These are phyloP conservation scores for Cladophialophora bantiana DNA, from an alignment of 2,329 filamentous ascomycete species.

Conservation along the genomic window DNA sequence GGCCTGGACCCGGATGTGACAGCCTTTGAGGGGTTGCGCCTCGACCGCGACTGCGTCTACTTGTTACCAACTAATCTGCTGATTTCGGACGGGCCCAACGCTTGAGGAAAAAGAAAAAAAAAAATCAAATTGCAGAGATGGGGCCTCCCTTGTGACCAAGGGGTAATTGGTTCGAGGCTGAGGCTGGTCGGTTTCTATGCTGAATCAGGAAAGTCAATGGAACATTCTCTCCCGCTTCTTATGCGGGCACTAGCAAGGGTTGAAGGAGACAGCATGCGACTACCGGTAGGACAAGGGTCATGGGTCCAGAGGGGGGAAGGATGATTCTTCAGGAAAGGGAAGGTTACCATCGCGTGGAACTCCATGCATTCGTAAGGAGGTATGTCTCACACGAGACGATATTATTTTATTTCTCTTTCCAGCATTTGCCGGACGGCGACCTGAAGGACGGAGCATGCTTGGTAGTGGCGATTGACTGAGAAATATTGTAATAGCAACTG, in stretches of 20 bases:
- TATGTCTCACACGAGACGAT: neutral
- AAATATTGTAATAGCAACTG: neutral
- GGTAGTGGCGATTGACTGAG: neutral
- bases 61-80: neutral
- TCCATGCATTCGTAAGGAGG: neutral
- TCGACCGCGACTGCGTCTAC: neutral
- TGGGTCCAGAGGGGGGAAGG: neutral
- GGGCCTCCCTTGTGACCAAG: neutral
- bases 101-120: constrained; percentile 8
- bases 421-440: neutral
- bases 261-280: constrained; percentile 4
- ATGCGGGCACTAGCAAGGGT: constrained; percentile 2
- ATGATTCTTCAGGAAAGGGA: neutral
- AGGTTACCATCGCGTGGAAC: constrained; percentile 1
- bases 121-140: neutral
- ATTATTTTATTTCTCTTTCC: neutral
- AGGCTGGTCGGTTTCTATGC: neutral
- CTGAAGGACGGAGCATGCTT: neutral
- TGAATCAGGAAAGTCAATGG: constrained; percentile 16
- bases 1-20: neutral
- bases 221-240: constrained; percentile 21
- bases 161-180: neutral
- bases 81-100: neutral
- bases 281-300: constrained; percentile 6
- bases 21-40: neutral